A percentile compares a stretch with the other conserved stretches of the same genome.
Conservation (phyloP, 2,329 filamentous ascomycete genomes). For the Alternaria triticina region DNA sequence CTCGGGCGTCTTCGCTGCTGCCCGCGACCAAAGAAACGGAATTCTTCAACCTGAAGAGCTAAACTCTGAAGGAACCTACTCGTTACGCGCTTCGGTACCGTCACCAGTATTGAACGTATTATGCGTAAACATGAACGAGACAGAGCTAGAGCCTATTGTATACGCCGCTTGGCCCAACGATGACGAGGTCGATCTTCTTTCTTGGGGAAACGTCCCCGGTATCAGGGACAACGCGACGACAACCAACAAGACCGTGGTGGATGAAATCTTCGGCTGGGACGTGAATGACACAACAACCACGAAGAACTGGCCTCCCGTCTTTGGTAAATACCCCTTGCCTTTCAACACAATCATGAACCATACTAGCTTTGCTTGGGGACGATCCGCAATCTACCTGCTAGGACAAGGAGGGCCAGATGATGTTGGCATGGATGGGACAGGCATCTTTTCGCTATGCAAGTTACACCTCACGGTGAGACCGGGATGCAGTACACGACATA, state of each 20-base stretch:
- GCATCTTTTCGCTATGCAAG: slow-evolving; percentile 69
- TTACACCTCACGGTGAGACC: slow-evolving; percentile 69
- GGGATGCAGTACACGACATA: slow-evolving; percentile 67
- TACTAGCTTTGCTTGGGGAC: slow-evolving; percentile 42
- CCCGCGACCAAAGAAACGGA: slow-evolving; percentile 64
- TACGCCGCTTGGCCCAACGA: slow-evolving; percentile 65
- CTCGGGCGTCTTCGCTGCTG: slow-evolving; percentile 69
- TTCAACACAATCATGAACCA: slow-evolving; percentile 66
- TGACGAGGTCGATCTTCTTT: slow-evolving; percentile 28
- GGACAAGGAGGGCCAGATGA: slow-evolving; percentile 42
- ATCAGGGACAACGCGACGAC: slow-evolving; percentile 31
- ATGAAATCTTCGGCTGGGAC: slow-evolving; percentile 72
- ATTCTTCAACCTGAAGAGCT: slow-evolving; percentile 71
- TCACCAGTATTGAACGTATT: slow-evolving; percentile 75
- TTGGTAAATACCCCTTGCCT: slow-evolving; percentile 59
- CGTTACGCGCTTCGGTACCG: slow-evolving; percentile 70
- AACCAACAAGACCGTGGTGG: slow-evolving; percentile 59
- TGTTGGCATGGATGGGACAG: slow-evolving; percentile 25
- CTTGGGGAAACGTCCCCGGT: slow-evolving; percentile 21
- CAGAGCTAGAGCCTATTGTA: slow-evolving; percentile 69
- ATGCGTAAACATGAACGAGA: slow-evolving; percentile 68
- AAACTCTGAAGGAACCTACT: slow-evolving; percentile 71
- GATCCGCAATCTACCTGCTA: slow-evolving; percentile 70
- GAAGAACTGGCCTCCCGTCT: slow-evolving; percentile 52
- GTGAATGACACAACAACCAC: slow-evolving; percentile 61